A percentile compares a stretch with the other conserved stretches of the same genome.
Conservation (phyloP, 257 asterid genomes). For the Ophiorrhiza pumila region DNA sequence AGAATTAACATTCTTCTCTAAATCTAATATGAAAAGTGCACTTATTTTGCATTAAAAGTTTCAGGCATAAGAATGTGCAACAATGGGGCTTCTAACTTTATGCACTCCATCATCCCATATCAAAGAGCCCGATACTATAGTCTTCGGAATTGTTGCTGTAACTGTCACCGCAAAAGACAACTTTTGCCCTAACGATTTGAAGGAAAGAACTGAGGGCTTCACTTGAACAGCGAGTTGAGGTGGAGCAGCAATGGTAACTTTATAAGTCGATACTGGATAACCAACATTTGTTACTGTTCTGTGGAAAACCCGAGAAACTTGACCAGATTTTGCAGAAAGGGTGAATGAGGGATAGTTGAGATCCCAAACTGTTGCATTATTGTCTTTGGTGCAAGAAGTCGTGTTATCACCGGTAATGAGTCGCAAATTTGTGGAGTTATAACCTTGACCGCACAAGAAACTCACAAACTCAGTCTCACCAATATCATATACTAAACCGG, state of each 20-base stretch:
- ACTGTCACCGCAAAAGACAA: slow-evolving; percentile 32
- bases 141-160: slow-evolving; percentile 14
- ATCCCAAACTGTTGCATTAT: too few relatives aligned
- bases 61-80: too few relatives aligned
- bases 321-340: too few relatives aligned
- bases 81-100: too few relatives aligned
- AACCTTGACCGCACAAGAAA: slow-evolving; percentile 68
- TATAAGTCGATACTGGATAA: slow-evolving; percentile 43
- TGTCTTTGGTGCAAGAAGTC: too few relatives aligned
- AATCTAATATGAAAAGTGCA: too few relatives aligned
- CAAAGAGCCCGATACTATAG: slow-evolving; percentile 37
- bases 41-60: too few relatives aligned
- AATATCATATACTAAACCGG: slow-evolving; percentile 58
- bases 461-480: slow-evolving; percentile 43
- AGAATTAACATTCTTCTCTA: too few relatives aligned
- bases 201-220: slow-evolving; percentile 32
- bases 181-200: slow-evolving; percentile 36
- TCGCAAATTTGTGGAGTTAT: slow-evolving; percentile 35
- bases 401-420: slow-evolving; percentile 48
- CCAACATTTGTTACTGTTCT: slow-evolving; percentile 61
- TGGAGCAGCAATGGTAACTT: slow-evolving; percentile 22
- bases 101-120: too few relatives aligned
- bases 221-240: slow-evolving; percentile 31
- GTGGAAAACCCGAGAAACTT: too few relatives aligned
- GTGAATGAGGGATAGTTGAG: too few relatives aligned